phyloP scores from a whole-genome alignment of 129 eudicot genomes.

The Helianthus annuus region HanXRQr2.0-SUNRISE NC_035445.2:112687209-112687708 shows the following conservation, averaged over 20 bases:
- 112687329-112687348: too few relatives aligned
- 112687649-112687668: background rate
- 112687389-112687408: too few relatives aligned
- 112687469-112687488: background rate
- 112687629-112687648: background rate
- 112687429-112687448: too few relatives aligned
- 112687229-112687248: too few relatives aligned
- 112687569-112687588: background rate
- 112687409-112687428: too few relatives aligned
- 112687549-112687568: constrained; percentile 3
- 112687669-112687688: constrained; percentile 11
- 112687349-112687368: too few relatives aligned
- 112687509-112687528: constrained; percentile 23
- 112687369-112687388: too few relatives aligned
- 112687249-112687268: too few relatives aligned
- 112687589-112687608: constrained; percentile 5
- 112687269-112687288: too few relatives aligned
- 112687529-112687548: background rate
- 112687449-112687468: background rate
- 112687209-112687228: too few relatives aligned
- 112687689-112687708: background rate
- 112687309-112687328: too few relatives aligned
- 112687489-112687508: background rate
- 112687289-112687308: too few relatives aligned
- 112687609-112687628: background rate